A percentile compares a stretch with the other conserved stretches of the same genome.
Conservation (phyloP, 1,139 yeast species). For the Candida sp. region DNA sequence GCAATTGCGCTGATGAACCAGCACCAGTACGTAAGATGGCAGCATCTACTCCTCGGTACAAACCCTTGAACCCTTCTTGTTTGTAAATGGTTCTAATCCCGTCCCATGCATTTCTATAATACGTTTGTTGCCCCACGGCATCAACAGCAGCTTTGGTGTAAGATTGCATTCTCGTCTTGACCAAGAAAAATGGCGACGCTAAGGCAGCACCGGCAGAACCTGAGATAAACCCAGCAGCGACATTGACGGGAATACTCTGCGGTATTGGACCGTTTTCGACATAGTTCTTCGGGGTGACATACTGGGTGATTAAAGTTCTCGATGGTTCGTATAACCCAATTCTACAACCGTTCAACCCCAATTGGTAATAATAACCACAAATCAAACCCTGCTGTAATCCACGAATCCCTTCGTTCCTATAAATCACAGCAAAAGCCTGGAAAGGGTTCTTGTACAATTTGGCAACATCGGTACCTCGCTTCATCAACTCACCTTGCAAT, state of each 20-base stretch:
- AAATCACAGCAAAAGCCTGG: slow-evolving; percentile 79
- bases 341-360: slow-evolving; percentile 90
- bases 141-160: slow-evolving; percentile 45
- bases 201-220: slow-evolving; percentile 88
- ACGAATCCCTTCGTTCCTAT: slow-evolving; percentile 74
- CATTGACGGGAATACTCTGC: slow-evolving; percentile 64
- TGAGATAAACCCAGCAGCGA: slow-evolving; percentile 77
- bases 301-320: slow-evolving; percentile 55
- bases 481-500: slow-evolving; percentile 84
- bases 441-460: slow-evolving; percentile 74
- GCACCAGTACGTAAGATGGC: slow-evolving; percentile 93
- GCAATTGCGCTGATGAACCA: slow-evolving; percentile 94
- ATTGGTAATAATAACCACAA: slow-evolving; percentile 83
- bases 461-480: slow-evolving; percentile 44
- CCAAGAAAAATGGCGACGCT: slow-evolving; percentile 88
- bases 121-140: slow-evolving; percentile 77
- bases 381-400: slow-evolving; percentile 88
- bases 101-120: slow-evolving; percentile 64
- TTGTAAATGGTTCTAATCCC: slow-evolving; percentile 63
- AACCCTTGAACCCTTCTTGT: slow-evolving; percentile 73
- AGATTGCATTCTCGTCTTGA: slow-evolving; percentile 96
- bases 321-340: slow-evolving; percentile 92
- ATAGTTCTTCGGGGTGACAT: slow-evolving; percentile 46
- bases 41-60: slow-evolving; percentile 91
- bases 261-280: slow-evolving; percentile 42